Percentiles rank a stretch among this genome's conserved stretches.
Evolutionary conservation across 2,329 filamentous ascomycete genomes (phyloP).

Genomic region (Hawksworthiomyces lignivorus): DNA sequence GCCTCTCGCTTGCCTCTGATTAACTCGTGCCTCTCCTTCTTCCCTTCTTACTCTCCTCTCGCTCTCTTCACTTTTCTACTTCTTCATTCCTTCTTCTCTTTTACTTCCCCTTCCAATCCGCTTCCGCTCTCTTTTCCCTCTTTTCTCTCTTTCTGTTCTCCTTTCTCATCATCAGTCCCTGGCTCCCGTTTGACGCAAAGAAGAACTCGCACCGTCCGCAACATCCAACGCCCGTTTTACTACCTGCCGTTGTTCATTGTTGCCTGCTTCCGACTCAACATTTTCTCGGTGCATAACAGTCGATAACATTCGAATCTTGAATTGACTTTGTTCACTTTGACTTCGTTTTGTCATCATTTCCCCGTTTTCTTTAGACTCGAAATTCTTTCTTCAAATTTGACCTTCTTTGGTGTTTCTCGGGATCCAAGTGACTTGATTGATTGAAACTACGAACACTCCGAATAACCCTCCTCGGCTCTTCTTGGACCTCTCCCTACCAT

Average conservation of each 20-base stretch:
- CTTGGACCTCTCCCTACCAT: not conserved
- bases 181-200: constrained; percentile 11
- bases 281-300: too few species aligned
- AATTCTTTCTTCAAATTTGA: not conserved
- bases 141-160: constrained; percentile 26
- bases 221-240: not conserved
- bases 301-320: too few species aligned
- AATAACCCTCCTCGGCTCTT: too few species aligned
- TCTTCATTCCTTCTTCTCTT: constrained; percentile 17
- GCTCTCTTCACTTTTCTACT: constrained; percentile 22
- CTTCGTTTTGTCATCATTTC: not conserved
- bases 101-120: constrained; percentile 4
- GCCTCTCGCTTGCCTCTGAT: constrained; percentile 17
- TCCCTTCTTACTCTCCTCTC: constrained; percentile 20
- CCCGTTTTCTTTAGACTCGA: not conserved
- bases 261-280: constrained; percentile 2
- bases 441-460: too few species aligned
- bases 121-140: constrained; percentile 18
- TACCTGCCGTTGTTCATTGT: not conserved
- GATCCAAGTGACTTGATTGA: constrained; percentile 12
- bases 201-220: too few species aligned
- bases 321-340: too few species aligned
- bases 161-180: constrained; percentile 19
- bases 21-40: constrained; percentile 20
- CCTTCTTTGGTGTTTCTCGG: constrained; percentile 11